Percentiles rank a stretch among this genome's conserved stretches.
Conservation (phyloP, 345 rosid genomes). For the Gossypioides kirkii region DNA sequence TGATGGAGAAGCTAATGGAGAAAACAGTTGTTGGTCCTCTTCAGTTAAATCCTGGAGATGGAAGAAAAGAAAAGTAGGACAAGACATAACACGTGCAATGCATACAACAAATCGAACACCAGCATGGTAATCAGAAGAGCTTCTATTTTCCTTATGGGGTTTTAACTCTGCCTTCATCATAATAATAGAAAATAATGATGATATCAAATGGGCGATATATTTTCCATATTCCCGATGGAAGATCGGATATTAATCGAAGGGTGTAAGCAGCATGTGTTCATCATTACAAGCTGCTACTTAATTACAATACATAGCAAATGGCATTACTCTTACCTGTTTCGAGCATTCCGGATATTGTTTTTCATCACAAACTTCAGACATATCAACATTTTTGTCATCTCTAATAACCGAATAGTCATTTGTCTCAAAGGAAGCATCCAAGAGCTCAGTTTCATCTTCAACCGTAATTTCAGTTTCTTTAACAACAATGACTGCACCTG, state of each 20-base stretch:
- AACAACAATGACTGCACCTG: slow-evolving; percentile 31
- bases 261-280: background rate
- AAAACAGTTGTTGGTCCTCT: slow-evolving; percentile 29
- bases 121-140: slow-evolving; percentile 12
- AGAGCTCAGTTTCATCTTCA: slow-evolving; percentile 27
- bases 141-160: background rate
- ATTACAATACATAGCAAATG: slow-evolving; percentile 3
- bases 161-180: slow-evolving; percentile 5
- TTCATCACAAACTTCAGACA: slow-evolving; percentile 28
- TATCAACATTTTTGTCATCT: slow-evolving; percentile 27
- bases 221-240: background rate
- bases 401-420: slow-evolving; percentile 16
- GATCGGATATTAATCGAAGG: background rate
- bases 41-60: slow-evolving; percentile 41
- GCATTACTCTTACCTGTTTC: slow-evolving; percentile 34
- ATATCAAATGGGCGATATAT: background rate
- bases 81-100: slow-evolving; percentile 4
- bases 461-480: slow-evolving; percentile 27
- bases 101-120: slow-evolving; percentile 3
- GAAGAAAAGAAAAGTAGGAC: slow-evolving; percentile 1
- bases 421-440: slow-evolving; percentile 28
- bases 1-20: slow-evolving; percentile 47
- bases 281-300: background rate
- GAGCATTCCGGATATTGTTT: slow-evolving; percentile 23
- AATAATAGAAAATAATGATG: background rate